Percentiles rank a stretch among this genome's conserved stretches.
Conservation (phyloP, 768 basidiomycete genomes). For the Galerina marginata region DNA sequence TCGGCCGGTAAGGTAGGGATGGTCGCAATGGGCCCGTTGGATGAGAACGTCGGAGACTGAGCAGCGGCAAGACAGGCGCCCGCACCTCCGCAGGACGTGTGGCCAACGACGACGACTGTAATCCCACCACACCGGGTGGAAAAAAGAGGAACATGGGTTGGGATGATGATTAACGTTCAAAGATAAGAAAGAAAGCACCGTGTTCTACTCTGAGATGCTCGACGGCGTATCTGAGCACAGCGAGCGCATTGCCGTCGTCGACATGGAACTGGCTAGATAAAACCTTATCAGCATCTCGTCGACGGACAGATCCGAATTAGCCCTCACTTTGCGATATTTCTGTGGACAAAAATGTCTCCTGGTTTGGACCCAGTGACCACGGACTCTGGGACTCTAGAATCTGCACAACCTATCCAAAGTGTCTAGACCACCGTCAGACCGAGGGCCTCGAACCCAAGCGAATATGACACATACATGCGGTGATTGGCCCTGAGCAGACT, state of each 20-base stretch:
- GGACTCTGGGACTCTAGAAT: conserved; percentile 85
- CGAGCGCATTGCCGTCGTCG: conserved; percentile 71
- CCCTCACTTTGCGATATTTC: conserved; percentile 82
- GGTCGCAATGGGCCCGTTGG: conserved; percentile 38
- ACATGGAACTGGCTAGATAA: conserved; percentile 68
- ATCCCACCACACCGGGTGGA: conserved; percentile 18
- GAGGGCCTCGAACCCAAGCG: conserved; percentile 2
- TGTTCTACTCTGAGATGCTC: conserved; percentile 74
- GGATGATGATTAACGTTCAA: conserved; percentile 29
- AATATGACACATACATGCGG: conserved; percentile 56
- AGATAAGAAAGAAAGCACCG: conserved; percentile 55
- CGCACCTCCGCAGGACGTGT: conserved; percentile 84
- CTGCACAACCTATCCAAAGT: conserved; percentile 83
- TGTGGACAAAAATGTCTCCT: conserved; percentile 82
- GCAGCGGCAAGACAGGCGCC: conserved; percentile 56
- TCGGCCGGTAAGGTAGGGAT: conserved; percentile 38
- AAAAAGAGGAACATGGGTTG: conserved; percentile 31
- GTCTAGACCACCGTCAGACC: conserved; percentile 44
- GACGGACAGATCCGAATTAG: background rate
- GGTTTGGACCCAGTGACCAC: conserved; percentile 72
- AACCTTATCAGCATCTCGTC: conserved; percentile 6
- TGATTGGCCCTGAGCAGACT: conserved; percentile 65
- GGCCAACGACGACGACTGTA: conserved; percentile 82
- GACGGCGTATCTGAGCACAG: conserved; percentile 80
- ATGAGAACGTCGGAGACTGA: conserved; percentile 35